Conservation (phyloP, 208 protist species). For the Wallacemonas sp. region DNA sequence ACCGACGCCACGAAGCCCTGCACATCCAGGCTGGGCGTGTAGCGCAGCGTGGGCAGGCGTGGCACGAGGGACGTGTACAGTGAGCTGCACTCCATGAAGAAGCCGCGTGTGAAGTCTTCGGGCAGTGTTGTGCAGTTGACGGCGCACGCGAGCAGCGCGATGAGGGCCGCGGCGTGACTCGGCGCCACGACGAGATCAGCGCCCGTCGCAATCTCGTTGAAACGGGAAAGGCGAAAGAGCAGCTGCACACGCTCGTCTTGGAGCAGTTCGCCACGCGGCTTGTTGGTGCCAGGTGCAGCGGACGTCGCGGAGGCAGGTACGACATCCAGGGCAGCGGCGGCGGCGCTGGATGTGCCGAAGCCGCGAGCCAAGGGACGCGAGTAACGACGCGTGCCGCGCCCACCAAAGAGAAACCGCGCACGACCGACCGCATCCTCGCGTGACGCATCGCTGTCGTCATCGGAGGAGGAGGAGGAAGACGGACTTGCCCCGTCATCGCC, state of each 20-base stretch:
- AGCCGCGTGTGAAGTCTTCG: constrained; percentile 50
- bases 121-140: constrained; percentile 58
- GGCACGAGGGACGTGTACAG: constrained; percentile 48
- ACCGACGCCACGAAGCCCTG: constrained; percentile 74
- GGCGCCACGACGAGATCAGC: constrained; percentile 22
- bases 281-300: neutral
- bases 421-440: neutral
- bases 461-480: no score
- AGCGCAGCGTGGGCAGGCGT: constrained; percentile 41
- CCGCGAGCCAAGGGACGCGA: constrained; percentile 1
- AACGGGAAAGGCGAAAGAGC: constrained; percentile 62
- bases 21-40: constrained; percentile 51
- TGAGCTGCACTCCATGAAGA: constrained; percentile 68
- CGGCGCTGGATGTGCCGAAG: neutral
- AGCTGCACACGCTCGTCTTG: constrained; percentile 56
- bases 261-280: constrained; percentile 27
- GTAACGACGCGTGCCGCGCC: neutral
- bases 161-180: constrained; percentile 45
- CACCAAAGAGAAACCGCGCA: constrained; percentile 1
- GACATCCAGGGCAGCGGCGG: neutral
- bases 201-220: constrained; percentile 39
- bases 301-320: neutral
- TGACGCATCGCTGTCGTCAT: neutral
- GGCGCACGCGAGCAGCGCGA: constrained; percentile 68
- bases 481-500: no score